Evolutionary conservation across 1,284 basidiomycete species (phyloP).

Genomic region (Porogramme epimiltina): DNA sequence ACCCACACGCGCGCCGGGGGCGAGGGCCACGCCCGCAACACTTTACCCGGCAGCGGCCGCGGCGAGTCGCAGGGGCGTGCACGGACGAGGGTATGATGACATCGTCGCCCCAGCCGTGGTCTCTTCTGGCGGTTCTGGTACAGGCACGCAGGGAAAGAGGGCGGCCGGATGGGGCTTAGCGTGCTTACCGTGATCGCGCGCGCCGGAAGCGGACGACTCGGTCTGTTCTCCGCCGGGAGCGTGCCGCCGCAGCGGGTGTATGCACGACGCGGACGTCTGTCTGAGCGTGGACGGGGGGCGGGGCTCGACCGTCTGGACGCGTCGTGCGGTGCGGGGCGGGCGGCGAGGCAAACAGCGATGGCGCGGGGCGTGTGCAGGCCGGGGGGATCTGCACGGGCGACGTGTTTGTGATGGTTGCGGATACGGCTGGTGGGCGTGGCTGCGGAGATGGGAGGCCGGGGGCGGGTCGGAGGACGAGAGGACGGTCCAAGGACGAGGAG

Average conservation of each 20-base stretch:
- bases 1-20: no score
- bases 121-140: neutral
- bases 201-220: neutral
- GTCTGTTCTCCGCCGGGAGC: neutral
- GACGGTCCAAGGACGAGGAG: conserved; percentile 9
- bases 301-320: no score
- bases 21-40: no score
- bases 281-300: no score
- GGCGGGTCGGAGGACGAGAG: conserved; percentile 4
- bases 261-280: no score
- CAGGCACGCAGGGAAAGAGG: conserved; percentile 1
- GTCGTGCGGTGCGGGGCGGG: no score
- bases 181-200: conserved; percentile 1
- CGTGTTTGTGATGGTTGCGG: no score
- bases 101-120: neutral
- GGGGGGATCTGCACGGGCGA: neutral
- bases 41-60: no score
- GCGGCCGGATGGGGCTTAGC: conserved; percentile 5
- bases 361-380: neutral
- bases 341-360: no score
- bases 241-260: no score
- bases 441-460: neutral
- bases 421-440: neutral
- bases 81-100: no score
- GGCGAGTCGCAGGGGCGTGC: no score